Conservation (phyloP, 2,329 filamentous ascomycete species). For the Penicillium expansum region DNA sequence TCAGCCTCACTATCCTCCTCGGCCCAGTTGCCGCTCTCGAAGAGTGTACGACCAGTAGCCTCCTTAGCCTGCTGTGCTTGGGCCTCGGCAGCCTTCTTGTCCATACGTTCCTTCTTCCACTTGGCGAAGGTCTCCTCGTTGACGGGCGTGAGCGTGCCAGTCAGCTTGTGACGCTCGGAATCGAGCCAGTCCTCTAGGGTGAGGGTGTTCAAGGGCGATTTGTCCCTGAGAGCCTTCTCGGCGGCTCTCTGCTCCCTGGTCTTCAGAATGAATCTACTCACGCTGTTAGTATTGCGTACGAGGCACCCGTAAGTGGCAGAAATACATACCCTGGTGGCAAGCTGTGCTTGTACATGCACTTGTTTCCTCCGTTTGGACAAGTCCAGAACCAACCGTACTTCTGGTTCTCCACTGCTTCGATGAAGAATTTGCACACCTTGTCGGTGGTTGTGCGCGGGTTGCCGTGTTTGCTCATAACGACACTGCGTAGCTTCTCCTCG, state of each 20-base stretch:
- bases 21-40: conserved; percentile 94
- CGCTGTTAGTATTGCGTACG: conserved; percentile 9
- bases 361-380: conserved; percentile 92
- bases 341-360: conserved; percentile 98
- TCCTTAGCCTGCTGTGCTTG: conserved; percentile 90
- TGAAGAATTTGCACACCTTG: conserved; percentile 99
- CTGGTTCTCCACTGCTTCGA: conserved; percentile 93
- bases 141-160: conserved; percentile 86
- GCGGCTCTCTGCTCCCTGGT: conserved; percentile 94
- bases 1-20: conserved; percentile 60
- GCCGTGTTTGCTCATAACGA: conserved; percentile 93
- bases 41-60: conserved; percentile 88
- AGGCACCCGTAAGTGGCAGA: background rate
- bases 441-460: conserved; percentile 94
- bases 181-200: conserved; percentile 97
- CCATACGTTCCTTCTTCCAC: conserved; percentile 91
- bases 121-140: conserved; percentile 89
- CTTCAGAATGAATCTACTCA: conserved; percentile 81
- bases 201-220: conserved; percentile 88
- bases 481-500: conserved; percentile 87
- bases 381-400: conserved; percentile 99
- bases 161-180: conserved; percentile 92
- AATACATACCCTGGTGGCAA: conserved; percentile 81
- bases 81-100: conserved; percentile 95
- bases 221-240: conserved; percentile 94